Base-by-base conservation (phyloP, 495 filamentous ascomycete genomes). In the Neurospora sp. region DNA sequence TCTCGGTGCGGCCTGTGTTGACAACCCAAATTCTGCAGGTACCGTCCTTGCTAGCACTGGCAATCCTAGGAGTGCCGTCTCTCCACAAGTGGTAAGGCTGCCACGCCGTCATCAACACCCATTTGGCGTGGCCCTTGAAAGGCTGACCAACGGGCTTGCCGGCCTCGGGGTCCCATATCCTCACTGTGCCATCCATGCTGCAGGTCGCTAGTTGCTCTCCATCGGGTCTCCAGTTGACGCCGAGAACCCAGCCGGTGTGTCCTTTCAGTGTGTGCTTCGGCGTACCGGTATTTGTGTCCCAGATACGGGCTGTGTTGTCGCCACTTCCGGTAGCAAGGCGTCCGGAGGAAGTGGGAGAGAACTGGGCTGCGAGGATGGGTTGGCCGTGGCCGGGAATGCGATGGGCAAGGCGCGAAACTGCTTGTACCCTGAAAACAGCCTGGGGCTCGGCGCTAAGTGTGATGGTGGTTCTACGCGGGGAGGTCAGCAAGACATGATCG, bases 221-320 rank as follows among this genome's bases (percentile, higher is more conserved):
- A 78, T 97, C 93, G 9, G 93, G 95, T 40, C 91, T 94, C 89
- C 92, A 99, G 72, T 86, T 88, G 16, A 97, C 91, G 2, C 89
- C 92, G 75, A 99, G 83, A 9, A 99, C 94, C 95, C 94, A 98
- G 73, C 91, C 91, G 16, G 92, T 93, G 80, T 98, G 96, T 14
- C 96, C 96, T 79, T 96, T 97, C 31, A 99, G 81, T 3, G 94
- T 98, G 79, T 92, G 88, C 71, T 93, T 83, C 0, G 96, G 94
- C 1, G 95, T 98, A 61, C 94, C 94, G 0, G 93, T 98, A 77
- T 98, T 93, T 70, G 93, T 96, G 76, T 99, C 96, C 92, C 93
- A 98, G 83, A 99, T 89, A 68, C 96, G 85, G 8, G 96, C 96
- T 8, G 96, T 98, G 40, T 89, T 89, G 76, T 99, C 96, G 42